These are phyloP conservation scores for Lodderomyces beijingensis DNA, from an alignment of 1,139 yeast genomes.

Conservation along the genomic window DNA sequence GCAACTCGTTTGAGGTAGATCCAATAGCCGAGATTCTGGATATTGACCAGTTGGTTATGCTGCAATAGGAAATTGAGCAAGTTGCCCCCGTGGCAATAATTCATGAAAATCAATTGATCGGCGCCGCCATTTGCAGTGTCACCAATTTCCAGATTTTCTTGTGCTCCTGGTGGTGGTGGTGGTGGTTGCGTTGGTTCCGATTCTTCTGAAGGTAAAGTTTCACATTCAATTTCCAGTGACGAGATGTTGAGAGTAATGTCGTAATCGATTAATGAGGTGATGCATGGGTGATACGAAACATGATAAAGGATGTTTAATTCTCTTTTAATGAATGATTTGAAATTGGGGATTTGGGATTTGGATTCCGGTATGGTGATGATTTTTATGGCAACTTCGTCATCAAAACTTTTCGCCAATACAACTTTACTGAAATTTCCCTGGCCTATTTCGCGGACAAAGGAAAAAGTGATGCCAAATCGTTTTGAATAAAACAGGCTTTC, in stretches of 20 bases:
- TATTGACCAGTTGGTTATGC: constrained; percentile 12
- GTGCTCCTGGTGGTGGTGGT: constrained; percentile 7
- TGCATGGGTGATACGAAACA: constrained; percentile 43
- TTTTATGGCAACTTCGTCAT: constrained; percentile 35
- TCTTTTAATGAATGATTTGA: constrained; percentile 68
- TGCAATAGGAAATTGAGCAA: constrained; percentile 58
- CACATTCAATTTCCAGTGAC: constrained; percentile 19
- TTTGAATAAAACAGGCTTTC: constrained; percentile 13
- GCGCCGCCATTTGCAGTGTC: neutral
- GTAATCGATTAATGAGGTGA: constrained; percentile 33
- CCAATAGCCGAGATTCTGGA: constrained; percentile 29
- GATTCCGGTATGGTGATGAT: constrained; percentile 35
- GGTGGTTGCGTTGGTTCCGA: too few species aligned
- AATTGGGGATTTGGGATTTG: constrained; percentile 26
- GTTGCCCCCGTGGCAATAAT: constrained; percentile 83
- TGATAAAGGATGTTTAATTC: constrained; percentile 65
- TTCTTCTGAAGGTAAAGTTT: constrained; percentile 5
- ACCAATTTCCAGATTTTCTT: constrained; percentile 10
- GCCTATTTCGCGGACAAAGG: constrained; percentile 39
- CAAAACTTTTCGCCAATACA: constrained; percentile 31
- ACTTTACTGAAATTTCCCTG: constrained; percentile 60
- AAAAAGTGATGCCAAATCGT: constrained; percentile 15
- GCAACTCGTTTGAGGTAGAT: constrained; percentile 55
- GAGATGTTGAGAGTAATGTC: constrained; percentile 21
- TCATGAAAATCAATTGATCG: constrained; percentile 58